These are phyloP conservation scores for Eucalyptus curtisii DNA, from an alignment of 345 rosid species.

Conservation along the genomic window DNA sequence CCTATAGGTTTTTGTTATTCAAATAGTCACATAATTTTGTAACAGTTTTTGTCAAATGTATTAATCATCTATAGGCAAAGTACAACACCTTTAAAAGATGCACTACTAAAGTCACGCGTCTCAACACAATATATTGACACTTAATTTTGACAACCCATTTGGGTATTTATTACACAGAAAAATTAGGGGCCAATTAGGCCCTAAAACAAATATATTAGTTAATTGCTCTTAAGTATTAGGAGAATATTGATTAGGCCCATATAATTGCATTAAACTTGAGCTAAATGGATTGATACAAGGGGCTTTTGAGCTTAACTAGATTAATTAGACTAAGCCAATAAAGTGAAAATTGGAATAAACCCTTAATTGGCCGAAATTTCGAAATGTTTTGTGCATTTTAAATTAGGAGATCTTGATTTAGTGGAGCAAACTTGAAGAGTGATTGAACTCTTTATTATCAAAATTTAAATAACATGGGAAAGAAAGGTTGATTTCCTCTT, in stretches of 20 bases:
- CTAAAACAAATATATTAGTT: too few relatives aligned
- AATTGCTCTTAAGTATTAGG: too few relatives aligned
- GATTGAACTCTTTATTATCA: neutral
- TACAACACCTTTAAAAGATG: neutral
- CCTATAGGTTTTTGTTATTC: neutral
- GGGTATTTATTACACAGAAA: fast-evolving
- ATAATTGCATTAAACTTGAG: too few relatives aligned
- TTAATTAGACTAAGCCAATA: too few relatives aligned
- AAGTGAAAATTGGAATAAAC: neutral
- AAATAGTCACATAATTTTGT: too few relatives aligned
- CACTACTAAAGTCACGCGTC: too few relatives aligned
- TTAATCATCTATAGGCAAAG: neutral
- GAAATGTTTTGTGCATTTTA: neutral
- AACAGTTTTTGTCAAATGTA: neutral
- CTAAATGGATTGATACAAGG: too few relatives aligned
- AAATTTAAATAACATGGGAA: neutral
- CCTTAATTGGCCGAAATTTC: neutral
- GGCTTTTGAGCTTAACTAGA: too few relatives aligned
- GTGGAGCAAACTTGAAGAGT: neutral
- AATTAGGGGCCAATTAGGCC: neutral
- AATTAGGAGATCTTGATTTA: neutral
- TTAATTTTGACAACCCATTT: too few relatives aligned
- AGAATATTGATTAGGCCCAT: neutral
- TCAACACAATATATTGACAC: fast-evolving
- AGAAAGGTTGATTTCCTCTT: neutral